Base-by-base conservation (phyloP, 805 yeast genomes). In the Metschnikowia corniflorae region DNA sequence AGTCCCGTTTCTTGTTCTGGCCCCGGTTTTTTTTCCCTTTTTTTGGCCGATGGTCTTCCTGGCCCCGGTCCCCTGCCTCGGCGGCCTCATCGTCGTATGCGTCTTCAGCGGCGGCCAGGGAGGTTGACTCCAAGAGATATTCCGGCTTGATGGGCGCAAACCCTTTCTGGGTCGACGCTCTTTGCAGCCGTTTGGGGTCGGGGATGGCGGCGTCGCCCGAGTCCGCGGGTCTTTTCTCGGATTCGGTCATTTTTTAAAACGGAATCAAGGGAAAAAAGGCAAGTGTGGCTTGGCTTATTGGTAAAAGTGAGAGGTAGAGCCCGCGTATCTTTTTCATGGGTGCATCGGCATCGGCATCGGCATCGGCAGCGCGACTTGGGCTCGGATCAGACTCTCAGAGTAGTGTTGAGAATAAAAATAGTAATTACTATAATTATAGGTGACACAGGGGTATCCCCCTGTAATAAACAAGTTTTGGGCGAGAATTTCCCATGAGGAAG, bases 1-100 rank as follows among this genome's bases (percentile, higher is more conserved):
- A 70, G 45, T 84, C 89, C 51, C 97, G 71, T 41, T 77, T 77
- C 58, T 87, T 86, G 60, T 87, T 87, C 63, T 87, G 96, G 0
- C 96, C 96, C 42, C 86, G 68, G 33, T 67, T 65, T 53, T 75
- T 80, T 49, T 71, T 67, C 35, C 61, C 58, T 37, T 65, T 66
- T 17, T 58, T 58, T 31, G 58, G 54, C 8, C 42, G 46, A n/a
- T n/a, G n/a, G 12, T 50, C 58, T n/a, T 45, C 40, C 25, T 26
- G 30, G 5, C 39, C 53, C 21, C 68, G 57, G 39, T 63, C 74
- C 28, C 72, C 75, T 8, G 59, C 66, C 37, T 66, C 74, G 8
- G 70, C 73, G 16, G 63, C 72, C 29, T 69, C 75, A 31, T 65
- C 75, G 21, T 67, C 63, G 37, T 57, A 63, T 13, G 49, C 55